Conservation (phyloP, 495 filamentous ascomycete genomes). For the Penicillium atrosanguineum region DNA sequence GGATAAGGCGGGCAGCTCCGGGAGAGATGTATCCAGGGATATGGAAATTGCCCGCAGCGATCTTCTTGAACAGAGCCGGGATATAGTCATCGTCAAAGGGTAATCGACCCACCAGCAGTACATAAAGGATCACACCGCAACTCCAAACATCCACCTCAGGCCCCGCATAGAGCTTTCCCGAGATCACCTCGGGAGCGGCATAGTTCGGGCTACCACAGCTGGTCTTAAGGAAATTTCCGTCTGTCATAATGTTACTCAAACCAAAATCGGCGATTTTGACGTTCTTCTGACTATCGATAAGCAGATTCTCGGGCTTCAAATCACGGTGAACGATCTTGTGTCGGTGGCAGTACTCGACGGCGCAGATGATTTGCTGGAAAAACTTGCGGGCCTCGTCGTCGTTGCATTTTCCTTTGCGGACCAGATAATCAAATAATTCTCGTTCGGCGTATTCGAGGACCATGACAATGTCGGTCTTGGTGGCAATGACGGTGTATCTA, state of each 20-base stretch:
- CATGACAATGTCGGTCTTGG: constrained; percentile 93
- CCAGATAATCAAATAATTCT: constrained; percentile 96
- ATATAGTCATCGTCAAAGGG: constrained; percentile 99
- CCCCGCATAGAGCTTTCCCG: constrained; percentile 94
- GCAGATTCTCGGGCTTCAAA: constrained; percentile 93
- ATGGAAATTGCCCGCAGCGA: constrained; percentile 83
- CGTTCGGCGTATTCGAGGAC: constrained; percentile 96
- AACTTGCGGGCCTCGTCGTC: constrained; percentile 91
- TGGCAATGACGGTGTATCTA: constrained; percentile 95
- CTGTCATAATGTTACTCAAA: constrained; percentile 98
- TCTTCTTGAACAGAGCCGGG: constrained; percentile 81
- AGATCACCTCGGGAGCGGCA: constrained; percentile 95
- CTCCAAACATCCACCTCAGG: constrained; percentile 99
- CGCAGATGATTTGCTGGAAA: constrained; percentile 99
- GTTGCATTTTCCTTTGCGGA: constrained; percentile 81
- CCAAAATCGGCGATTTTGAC: constrained; percentile 99
- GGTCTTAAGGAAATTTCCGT: constrained; percentile 97
- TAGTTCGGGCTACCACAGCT: constrained; percentile 98
- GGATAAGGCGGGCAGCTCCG: constrained; percentile 81
- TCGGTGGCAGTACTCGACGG: constrained; percentile 97
- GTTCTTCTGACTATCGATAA: constrained; percentile 90
- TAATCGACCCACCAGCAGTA: constrained; percentile 83
- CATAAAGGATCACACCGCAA: constrained; percentile 97
- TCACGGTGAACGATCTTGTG: constrained; percentile 99
- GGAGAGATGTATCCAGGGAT: constrained; percentile 84